phyloP scores from a whole-genome alignment of 345 rosid species.

The Cardamine resedifolia region DNA sequence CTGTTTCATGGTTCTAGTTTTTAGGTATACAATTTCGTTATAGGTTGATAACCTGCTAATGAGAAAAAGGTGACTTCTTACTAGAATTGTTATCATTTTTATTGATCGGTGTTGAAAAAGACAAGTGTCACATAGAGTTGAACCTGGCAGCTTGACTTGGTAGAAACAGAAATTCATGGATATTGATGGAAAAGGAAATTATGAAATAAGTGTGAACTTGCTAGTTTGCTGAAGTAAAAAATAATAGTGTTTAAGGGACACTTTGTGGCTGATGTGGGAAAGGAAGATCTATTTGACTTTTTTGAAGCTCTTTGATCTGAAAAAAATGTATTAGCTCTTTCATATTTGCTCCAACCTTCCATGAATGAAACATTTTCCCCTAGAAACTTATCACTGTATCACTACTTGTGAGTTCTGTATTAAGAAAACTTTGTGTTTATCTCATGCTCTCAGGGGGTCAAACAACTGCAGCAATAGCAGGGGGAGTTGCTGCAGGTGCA shows the following conservation, averaged over 20 bases:
- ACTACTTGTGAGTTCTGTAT: neutral
- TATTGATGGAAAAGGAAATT: neutral
- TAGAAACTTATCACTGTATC: neutral
- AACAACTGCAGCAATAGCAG: slow-evolving; percentile 71
- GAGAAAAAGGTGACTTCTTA: neutral
- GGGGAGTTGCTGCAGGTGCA: slow-evolving; percentile 93
- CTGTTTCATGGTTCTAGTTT: neutral
- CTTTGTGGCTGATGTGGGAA: neutral
- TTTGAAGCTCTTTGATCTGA: slow-evolving; percentile 6
- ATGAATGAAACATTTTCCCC: neutral
- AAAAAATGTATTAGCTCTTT: slow-evolving; percentile 5
- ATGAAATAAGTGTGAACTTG: slow-evolving; percentile 26
- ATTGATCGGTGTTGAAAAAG: neutral
- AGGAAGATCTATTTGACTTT: neutral
- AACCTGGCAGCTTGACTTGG: slow-evolving; percentile 1
- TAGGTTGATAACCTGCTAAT: neutral
- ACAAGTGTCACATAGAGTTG: neutral
- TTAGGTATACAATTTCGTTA: neutral
- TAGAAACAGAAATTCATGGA: neutral
- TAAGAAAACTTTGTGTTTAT: neutral
- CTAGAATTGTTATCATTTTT: neutral
- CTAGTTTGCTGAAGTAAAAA: neutral
- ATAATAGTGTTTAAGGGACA: neutral
- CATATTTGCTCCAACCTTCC: neutral
- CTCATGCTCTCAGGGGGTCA: slow-evolving; percentile 43